Evolutionary conservation across 768 basidiomycete species (phyloP), one percentile per base, ranked within the genome.

Genomic region (Tephrocybe rancida): DNA sequence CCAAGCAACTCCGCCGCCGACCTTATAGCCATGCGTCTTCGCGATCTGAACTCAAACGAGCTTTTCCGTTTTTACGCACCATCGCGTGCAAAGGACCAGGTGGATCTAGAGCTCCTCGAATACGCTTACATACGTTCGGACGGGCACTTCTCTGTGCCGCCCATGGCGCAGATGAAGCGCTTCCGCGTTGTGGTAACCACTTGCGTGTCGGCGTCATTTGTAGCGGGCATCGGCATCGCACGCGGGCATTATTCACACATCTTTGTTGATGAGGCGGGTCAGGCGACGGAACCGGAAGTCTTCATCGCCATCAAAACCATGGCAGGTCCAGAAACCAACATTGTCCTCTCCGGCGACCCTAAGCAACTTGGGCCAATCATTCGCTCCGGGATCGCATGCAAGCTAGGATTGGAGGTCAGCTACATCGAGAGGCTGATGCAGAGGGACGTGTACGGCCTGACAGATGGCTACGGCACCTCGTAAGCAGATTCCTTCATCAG

Each of bases 341-440:
- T 89, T 21, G 65, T 89, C 3, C 71, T 90, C 0, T 81, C 85
- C 1, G 87, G 88, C 0, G 88, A 90, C 59, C 87, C 82, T 0
- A 86, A 84, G 67, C 88, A 89, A 60, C 73, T 89, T 8, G 86
- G 88, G 0, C 88, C 88, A 0, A 82, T 88, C 52, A 79, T 89
- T 45, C 75, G 81, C 1, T 88, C 86, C 0, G 56, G 58, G 2
- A 71, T 86, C 34, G 87, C 86, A 1, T 70, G 77, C 16, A 71
- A 74, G 27, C 70, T 89, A 3, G 85, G 84, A 0, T 64, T 89
- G 3, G 80, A 81, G 54, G 74, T 60, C 21, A 87, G 86, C 55
- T 88, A 81, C 54, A 63, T 89, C 22, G 85, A 87, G 59, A 72
- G 88, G 8, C 61, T 85, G 21, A 84, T 84, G 82, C 62, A 71